Evolutionary conservation across 345 rosid species (phyloP), one percentile per base, ranked within the genome.

Genomic region (Angophora floribunda): DNA sequence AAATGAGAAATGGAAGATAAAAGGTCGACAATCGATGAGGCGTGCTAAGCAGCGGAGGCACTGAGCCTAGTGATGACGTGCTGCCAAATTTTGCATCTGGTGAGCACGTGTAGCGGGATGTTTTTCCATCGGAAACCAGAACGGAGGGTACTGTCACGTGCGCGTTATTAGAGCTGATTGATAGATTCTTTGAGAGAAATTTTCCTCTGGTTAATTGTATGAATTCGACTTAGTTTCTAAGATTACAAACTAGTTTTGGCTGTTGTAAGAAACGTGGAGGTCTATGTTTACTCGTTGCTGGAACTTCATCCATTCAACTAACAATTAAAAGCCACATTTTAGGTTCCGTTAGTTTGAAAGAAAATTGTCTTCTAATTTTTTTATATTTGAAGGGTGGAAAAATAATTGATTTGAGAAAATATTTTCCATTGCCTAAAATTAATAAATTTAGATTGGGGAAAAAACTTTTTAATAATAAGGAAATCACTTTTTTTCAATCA

Each of bases 1-100:
- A 88, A 95, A 97, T 90, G 94, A 94, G 15, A 97, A 90, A 87
- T 98, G 99, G 98, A 96, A 96, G 95, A 93, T 89, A 49, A 96
- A 89, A 89, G 98, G 98, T 51, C 90, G 88, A 2, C 92, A 93
- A 50, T 89, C 97, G 12, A 78, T 86, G 87, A 94, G 92, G 91
- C 93, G 95, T 19, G 93, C 94, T 26, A 95, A 93, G 94, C 96
- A 92, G 88, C 91, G 93, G 89, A 94, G 96, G 90, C 95, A 92
- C 80, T 96, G 90, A 93, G 41, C 65, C n/a, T 49, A 75, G 44
- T 36, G 82, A 75, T 7, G 22, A 70, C 7, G 24, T 32, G 80
- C 80, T 70, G 80, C 80, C 80, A 70, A 70, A 70, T 32, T 70
- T 70, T 36, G 47, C 80, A 70, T 70, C 80, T 70, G 47, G 47